These are phyloP conservation scores for Kurtzmaniella quercitrusa DNA, from an alignment of 1,139 yeast genomes.

Conservation along the genomic window DNA sequence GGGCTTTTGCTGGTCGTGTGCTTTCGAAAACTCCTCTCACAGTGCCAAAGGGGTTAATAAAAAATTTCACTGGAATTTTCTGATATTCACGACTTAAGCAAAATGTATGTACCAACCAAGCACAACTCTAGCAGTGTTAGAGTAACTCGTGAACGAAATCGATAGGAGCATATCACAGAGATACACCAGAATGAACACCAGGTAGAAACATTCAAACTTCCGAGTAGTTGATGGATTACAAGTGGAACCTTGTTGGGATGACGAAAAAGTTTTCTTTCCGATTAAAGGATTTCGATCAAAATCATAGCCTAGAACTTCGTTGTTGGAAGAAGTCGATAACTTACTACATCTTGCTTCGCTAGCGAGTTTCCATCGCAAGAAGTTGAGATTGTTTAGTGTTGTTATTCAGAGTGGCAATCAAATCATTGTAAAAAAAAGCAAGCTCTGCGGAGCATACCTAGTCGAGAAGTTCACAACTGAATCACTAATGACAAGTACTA, in stretches of 20 bases:
- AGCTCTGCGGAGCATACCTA: too few species aligned
- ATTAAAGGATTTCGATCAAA: too few species aligned
- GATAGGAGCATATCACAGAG: background rate
- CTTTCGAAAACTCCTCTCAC: constrained; percentile 1
- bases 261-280: too few species aligned
- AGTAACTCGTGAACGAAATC: background rate
- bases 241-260: too few species aligned
- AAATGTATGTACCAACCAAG: constrained; percentile 13
- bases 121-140: background rate
- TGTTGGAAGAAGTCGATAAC: background rate
- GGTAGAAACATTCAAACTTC: too few species aligned
- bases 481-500: too few species aligned
- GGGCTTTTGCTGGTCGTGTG: constrained; percentile 4
- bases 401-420: background rate
- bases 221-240: too few species aligned
- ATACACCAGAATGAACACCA: background rate
- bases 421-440: background rate
- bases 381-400: too few species aligned
- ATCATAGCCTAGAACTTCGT: too few species aligned
- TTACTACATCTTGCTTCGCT: too few species aligned
- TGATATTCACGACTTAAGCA: constrained; percentile 4
- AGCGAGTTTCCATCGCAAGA: too few species aligned
- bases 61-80: constrained; percentile 7
- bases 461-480: too few species aligned
- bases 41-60: constrained; percentile 5